Percentiles rank a stretch among this genome's conserved stretches.
These are phyloP conservation scores for Boletus subcaerulescens DNA, from an alignment of 768 basidiomycete species.

Conservation along the genomic window DNA sequence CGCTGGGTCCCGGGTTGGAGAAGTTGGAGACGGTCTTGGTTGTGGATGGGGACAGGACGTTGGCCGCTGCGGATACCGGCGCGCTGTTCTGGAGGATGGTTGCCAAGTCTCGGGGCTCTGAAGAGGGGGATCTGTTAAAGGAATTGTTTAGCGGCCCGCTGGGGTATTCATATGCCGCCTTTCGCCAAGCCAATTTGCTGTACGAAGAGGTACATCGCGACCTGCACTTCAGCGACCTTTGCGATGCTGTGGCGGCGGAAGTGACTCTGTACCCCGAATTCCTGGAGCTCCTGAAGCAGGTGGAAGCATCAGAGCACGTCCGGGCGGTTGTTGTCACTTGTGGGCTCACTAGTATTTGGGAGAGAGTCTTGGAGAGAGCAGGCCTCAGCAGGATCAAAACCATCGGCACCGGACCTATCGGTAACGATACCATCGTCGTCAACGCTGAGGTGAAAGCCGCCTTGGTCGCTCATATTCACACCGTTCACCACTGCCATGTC, in stretches of 20 bases:
- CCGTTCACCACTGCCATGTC: slow-evolving; percentile 9
- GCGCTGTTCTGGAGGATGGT: slow-evolving; percentile 11
- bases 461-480: slow-evolving; percentile 11
- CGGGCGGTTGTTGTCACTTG: slow-evolving; percentile 13
- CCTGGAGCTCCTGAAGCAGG: slow-evolving; percentile 16
- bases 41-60: slow-evolving; percentile 11
- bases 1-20: slow-evolving; percentile 9
- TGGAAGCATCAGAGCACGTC: slow-evolving; percentile 17
- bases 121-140: slow-evolving; percentile 6
- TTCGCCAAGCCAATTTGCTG: slow-evolving; percentile 10
- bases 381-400: slow-evolving; percentile 12
- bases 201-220: slow-evolving; percentile 10
- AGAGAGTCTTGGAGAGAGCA: slow-evolving; percentile 15
- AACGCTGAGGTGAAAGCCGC: slow-evolving; percentile 15
- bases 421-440: slow-evolving; percentile 8
- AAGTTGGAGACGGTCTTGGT: slow-evolving; percentile 12
- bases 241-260: slow-evolving; percentile 12
- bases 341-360: slow-evolving; percentile 8
- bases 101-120: slow-evolving; percentile 11
- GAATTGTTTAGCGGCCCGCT: slow-evolving; percentile 12
- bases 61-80: slow-evolving; percentile 12
- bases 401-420: slow-evolving; percentile 9
- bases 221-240: slow-evolving; percentile 11
- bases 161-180: slow-evolving; percentile 13
- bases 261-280: slow-evolving; percentile 15